Evolutionary conservation across 2,329 filamentous ascomycete species (phyloP).

Genomic region (Zarea fungicola): DNA sequence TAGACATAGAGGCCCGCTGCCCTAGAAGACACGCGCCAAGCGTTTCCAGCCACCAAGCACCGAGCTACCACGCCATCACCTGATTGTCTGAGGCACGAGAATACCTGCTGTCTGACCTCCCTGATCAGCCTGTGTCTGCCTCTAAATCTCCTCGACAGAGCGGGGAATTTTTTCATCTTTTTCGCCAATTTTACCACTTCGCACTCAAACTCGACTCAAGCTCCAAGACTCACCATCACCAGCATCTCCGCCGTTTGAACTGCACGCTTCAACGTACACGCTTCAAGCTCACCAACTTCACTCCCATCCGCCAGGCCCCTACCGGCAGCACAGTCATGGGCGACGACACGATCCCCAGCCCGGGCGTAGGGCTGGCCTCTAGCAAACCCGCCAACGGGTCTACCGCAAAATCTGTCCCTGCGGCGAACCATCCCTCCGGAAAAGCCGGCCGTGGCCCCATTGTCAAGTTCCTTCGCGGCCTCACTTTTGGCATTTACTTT

Average conservation of each 20-base stretch:
- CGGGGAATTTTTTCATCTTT: neutral
- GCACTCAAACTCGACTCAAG: neutral
- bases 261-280: too few relatives aligned
- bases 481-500: slow-evolving; percentile 51
- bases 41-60: slow-evolving; percentile 1
- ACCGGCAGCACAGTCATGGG: slow-evolving; percentile 1
- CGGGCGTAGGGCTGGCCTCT: neutral
- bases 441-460: slow-evolving; percentile 45
- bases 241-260: neutral
- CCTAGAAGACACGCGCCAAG: neutral
- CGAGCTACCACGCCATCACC: slow-evolving; percentile 6
- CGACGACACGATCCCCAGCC: neutral
- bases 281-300: too few relatives aligned
- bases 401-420: neutral
- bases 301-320: too few relatives aligned
- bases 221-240: neutral
- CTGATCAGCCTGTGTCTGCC: neutral
- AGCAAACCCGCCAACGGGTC: neutral
- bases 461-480: slow-evolving; percentile 46
- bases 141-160: neutral
- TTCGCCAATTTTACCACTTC: too few relatives aligned
- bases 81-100: slow-evolving; percentile 3
- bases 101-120: slow-evolving; percentile 10
- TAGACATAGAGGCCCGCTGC: too few relatives aligned
- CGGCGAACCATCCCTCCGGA: slow-evolving; percentile 46